These are phyloP conservation scores for Leishmania major DNA, from an alignment of 208 protist species.

Conservation along the genomic window DNA sequence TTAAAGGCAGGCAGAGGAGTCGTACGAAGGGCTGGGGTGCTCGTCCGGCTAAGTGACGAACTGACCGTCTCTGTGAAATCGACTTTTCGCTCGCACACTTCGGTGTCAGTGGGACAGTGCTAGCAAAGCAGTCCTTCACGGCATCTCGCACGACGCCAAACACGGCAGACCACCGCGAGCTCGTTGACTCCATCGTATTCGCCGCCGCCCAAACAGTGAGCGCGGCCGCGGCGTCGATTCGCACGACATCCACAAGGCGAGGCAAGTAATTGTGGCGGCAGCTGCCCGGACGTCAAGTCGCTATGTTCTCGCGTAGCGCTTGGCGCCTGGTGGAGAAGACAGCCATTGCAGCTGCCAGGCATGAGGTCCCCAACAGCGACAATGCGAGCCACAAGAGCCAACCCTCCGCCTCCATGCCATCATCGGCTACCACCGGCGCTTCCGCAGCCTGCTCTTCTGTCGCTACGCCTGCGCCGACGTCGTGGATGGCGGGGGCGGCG, in stretches of 20 bases:
- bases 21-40: neutral
- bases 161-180: neutral
- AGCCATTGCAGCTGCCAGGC: neutral
- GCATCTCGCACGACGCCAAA: neutral
- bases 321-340: conserved; percentile 15
- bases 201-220: neutral
- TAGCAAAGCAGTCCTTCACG: neutral
- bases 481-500: conserved; percentile 84
- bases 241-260: neutral
- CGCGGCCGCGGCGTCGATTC: neutral
- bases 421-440: neutral
- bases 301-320: conserved; percentile 15
- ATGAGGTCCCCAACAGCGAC: neutral
- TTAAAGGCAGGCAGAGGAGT: neutral
- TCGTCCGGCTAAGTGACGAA: neutral
- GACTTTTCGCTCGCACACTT: neutral
- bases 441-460: conserved; percentile 3
- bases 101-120: neutral
- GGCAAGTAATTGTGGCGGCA: neutral
- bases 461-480: conserved; percentile 18
- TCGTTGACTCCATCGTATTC: neutral
- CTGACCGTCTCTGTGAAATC: neutral
- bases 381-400: neutral
- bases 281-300: neutral
- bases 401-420: neutral